Evolutionary conservation across 805 yeast genomes (phyloP).

Genomic region (Candida namnaoensis): DNA sequence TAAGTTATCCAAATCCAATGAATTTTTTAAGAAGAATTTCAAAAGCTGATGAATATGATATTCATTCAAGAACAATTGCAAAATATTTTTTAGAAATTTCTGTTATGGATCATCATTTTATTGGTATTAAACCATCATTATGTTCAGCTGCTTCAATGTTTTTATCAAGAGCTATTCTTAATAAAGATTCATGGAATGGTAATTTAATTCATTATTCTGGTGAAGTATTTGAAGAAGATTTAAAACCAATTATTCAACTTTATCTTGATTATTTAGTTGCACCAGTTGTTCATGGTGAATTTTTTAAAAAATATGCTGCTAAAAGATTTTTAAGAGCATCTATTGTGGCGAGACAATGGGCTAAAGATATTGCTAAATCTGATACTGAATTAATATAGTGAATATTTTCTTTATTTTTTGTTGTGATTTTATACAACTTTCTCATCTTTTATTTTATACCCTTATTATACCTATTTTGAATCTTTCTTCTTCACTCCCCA

Average conservation of each 20-base stretch:
- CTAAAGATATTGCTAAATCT: conserved; percentile 37
- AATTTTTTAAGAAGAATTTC: conserved; percentile 86
- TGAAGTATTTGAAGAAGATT: conserved; percentile 68
- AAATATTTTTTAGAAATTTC: conserved; percentile 80
- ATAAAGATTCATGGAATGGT: conserved; percentile 70
- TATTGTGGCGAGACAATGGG: conserved; percentile 77
- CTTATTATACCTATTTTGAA: not conserved
- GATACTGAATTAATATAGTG: conserved; percentile 2
- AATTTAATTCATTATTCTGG: conserved; percentile 89
- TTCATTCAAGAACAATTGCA: conserved; percentile 83
- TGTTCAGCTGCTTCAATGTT: conserved; percentile 90
- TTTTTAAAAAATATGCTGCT: conserved; percentile 87
- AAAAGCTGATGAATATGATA: conserved; percentile 90
- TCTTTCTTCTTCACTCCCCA: too few species aligned
- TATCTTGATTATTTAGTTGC: conserved; percentile 68
- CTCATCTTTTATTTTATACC: not conserved
- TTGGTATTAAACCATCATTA: conserved; percentile 71
- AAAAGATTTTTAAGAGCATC: conserved; percentile 84
- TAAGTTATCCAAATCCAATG: conserved; percentile 89
- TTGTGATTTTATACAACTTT: not conserved
- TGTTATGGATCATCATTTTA: conserved; percentile 68
- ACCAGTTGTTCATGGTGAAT: conserved; percentile 86
- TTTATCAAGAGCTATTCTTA: conserved; percentile 69
- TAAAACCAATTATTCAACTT: conserved; percentile 65
- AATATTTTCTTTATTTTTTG: not conserved